Evolutionary conservation across 2,329 filamentous ascomycete genomes (phyloP).

Genomic region (Aotearoamyces nothofagi): DNA sequence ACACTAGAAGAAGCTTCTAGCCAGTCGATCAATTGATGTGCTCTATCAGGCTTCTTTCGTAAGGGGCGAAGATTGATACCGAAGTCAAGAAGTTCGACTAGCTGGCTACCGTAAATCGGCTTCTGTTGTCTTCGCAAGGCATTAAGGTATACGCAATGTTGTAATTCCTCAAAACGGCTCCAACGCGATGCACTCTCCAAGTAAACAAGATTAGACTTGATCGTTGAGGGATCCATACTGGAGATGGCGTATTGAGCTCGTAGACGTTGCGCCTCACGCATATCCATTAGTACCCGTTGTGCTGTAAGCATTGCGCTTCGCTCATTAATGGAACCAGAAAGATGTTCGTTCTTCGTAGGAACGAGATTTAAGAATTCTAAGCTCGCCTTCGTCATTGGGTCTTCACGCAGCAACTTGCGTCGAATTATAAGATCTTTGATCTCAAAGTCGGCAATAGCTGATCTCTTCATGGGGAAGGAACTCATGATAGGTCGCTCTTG

Average conservation of each 20-base stretch:
- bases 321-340: conserved; percentile 38
- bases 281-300: conserved; percentile 50
- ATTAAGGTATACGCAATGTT: conserved; percentile 69
- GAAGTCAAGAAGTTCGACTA: conserved; percentile 63
- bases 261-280: conserved; percentile 55
- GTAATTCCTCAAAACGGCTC: conserved; percentile 61
- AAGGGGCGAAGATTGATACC: conserved; percentile 42
- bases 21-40: conserved; percentile 55
- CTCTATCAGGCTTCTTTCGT: conserved; percentile 42
- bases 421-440: conserved; percentile 57
- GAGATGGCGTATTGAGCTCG: conserved; percentile 39
- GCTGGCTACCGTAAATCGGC: conserved; percentile 65
- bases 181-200: conserved; percentile 58
- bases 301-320: conserved; percentile 52
- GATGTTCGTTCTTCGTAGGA: conserved; percentile 52
- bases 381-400: conserved; percentile 49
- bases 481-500: conserved; percentile 94
- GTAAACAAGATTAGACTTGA: conserved; percentile 54
- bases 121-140: conserved; percentile 64
- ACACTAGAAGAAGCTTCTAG: conserved; percentile 53
- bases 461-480: conserved; percentile 80
- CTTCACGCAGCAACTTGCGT: conserved; percentile 43
- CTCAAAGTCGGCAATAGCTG: conserved; percentile 60
- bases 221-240: conserved; percentile 47
- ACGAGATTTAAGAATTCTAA: conserved; percentile 68